Evolutionary conservation across 2,329 filamentous ascomycete genomes (phyloP).

Genomic region (Didymella glomerata): DNA sequence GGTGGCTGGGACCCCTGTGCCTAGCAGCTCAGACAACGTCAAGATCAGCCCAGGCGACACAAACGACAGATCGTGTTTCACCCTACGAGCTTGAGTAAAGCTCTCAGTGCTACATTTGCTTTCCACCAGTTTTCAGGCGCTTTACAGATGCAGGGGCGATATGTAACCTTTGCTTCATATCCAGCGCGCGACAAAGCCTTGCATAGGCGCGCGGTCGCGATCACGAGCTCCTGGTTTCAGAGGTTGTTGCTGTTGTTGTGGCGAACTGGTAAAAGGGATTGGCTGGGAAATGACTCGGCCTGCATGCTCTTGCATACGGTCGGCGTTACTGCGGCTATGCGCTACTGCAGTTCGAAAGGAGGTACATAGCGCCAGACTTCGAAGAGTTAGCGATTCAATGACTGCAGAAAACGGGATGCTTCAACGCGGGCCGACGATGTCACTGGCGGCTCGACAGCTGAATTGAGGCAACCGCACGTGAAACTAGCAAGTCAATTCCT

Average conservation of each 20-base stretch:
- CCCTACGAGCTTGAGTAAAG: constrained; percentile 26
- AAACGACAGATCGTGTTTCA: constrained; percentile 45
- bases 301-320: constrained; percentile 25
- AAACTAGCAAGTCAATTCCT: neutral
- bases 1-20: constrained; percentile 31
- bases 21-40: constrained; percentile 25
- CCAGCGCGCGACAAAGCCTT: constrained; percentile 29
- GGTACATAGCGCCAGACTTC: constrained; percentile 34
- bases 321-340: constrained; percentile 28
- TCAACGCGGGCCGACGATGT: constrained; percentile 8
- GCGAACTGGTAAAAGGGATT: constrained; percentile 15
- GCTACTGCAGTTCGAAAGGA: constrained; percentile 34
- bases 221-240: constrained; percentile 9
- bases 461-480: neutral
- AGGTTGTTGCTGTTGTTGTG: constrained; percentile 12
- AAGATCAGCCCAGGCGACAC: constrained; percentile 35
- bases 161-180: constrained; percentile 19
- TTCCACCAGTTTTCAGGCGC: constrained; percentile 8
- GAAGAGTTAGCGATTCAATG: constrained; percentile 22
- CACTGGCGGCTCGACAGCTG: constrained; percentile 8
- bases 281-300: constrained; percentile 31
- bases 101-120: constrained; percentile 32
- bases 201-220: constrained; percentile 16
- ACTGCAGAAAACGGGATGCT: constrained; percentile 39
- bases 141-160: constrained; percentile 35